Evolutionary conservation across 768 basidiomycete genomes (phyloP), one percentile per base, ranked within the genome.

Genomic region (Termitomyces sp.): DNA sequence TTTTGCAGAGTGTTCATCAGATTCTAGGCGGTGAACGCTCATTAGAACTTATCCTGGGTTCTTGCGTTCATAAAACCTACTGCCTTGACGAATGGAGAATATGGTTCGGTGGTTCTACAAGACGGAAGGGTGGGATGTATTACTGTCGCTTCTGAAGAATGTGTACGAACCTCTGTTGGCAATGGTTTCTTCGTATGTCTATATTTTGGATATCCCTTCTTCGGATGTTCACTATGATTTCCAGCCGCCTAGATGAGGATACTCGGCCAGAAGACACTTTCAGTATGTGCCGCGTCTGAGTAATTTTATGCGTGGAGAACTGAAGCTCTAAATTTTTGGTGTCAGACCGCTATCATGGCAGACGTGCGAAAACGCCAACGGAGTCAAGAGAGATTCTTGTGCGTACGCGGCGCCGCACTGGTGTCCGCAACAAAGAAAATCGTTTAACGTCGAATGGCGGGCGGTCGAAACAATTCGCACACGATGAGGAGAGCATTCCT

Each of bases 51-150:
- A 45, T 56, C n/a, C 32, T 56, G 12, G 25, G 42, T 29, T 36
- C 54, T 11, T 56, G 54, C 15, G 54, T 56, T 32, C 42, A 45
- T 11, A 42, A 45, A 40, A 56, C 42, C 1, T 45, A 46, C 42
- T 56, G 54, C 42, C 20, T 56, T 20, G 54, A 56, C 29, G 54
- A 56, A 34, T 56, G 54, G 54, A 56, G 40, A 45, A 40, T 56
- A 7, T 56, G 54, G 54, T 56, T 56, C 9, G 54, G 42, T 32
- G 17, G 42, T 34, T 56, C 1, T 45, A 56, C 17, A 42, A 56
- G 40, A 17, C 9, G 29, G 54, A 56, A 43, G 54, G 54, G 6
- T 56, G 54, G 54, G 42, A 56, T 7, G 42, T 17, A 42, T 45
- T 56, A 45, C 45, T 45, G 45, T 20, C 7, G n/a, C 45, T 45